Percentiles rank a stretch among this genome's conserved stretches.
phyloP scores from a whole-genome alignment of 371 early-diverging fungal species.

The Mycotypha africana region DNA sequence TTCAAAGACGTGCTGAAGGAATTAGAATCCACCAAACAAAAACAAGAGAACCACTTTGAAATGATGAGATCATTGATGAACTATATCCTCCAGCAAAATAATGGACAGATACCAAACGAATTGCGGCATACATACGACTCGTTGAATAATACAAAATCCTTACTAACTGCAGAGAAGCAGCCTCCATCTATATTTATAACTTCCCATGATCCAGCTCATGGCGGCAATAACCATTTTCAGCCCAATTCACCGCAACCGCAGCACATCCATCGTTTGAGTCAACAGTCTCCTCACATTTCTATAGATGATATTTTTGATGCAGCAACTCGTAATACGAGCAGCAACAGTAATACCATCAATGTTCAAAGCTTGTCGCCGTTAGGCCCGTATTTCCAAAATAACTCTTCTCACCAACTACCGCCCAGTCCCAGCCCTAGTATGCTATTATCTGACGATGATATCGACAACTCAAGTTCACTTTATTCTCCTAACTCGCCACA shows the following conservation, averaged over 20 bases:
- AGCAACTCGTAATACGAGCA: conserved; percentile 1
- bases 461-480: conserved; percentile 16
- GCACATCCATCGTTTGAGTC: too few relatives aligned
- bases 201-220: conserved; percentile 40
- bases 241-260: too few relatives aligned
- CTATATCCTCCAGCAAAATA: conserved; percentile 46
- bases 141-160: not conserved
- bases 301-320: conserved; percentile 13
- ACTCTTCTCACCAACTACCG: conserved; percentile 20
- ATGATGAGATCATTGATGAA: conserved; percentile 56
- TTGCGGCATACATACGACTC: conserved; percentile 29
- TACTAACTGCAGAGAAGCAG: conserved; percentile 16
- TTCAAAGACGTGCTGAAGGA: conserved; percentile 68
- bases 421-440: conserved; percentile 30
- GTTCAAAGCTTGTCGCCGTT: conserved; percentile 1
- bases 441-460: conserved; percentile 25
- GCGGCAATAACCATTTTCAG: conserved; percentile 46
- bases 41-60: conserved; percentile 56
- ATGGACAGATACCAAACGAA: conserved; percentile 37
- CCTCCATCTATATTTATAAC: conserved; percentile 61
- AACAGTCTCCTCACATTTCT: too few relatives aligned
- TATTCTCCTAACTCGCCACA: conserved; percentile 26
- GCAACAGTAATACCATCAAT: not conserved
- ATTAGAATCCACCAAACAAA: conserved; percentile 62
- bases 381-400: conserved; percentile 11